Percentiles rank a stretch among this genome's conserved stretches.
Evolutionary conservation across 192 early-diverging fungal genomes (phyloP).

Genomic region (Backusella tuberculispora): DNA sequence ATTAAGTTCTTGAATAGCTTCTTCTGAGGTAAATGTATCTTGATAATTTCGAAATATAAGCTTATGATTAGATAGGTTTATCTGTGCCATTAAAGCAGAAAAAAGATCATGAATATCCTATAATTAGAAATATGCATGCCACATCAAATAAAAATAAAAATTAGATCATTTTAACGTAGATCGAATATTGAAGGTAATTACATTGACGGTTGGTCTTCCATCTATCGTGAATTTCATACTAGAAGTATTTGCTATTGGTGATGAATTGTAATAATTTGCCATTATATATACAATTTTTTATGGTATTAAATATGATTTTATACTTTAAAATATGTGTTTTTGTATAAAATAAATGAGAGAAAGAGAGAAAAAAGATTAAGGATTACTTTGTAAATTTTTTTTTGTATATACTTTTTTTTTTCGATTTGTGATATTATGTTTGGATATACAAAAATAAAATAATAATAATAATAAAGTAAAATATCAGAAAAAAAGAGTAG

Average conservation of each 20-base stretch:
- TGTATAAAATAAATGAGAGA: neutral
- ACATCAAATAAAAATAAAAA: neutral
- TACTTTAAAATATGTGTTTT: neutral
- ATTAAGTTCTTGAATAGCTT: conserved; percentile 50
- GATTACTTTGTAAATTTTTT: neutral
- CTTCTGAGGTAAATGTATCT: conserved; percentile 58
- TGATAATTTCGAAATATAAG: conserved; percentile 53
- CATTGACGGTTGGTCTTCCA: conserved; percentile 60
- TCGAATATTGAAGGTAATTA: conserved; percentile 24
- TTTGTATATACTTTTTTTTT: neutral
- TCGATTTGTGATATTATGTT: neutral
- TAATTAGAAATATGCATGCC: neutral
- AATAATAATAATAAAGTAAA: neutral
- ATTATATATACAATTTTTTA: neutral
- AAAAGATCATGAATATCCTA: conserved; percentile 63
- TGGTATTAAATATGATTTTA: neutral
- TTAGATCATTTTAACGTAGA: neutral
- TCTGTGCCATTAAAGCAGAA: conserved; percentile 52
- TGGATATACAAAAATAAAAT: neutral
- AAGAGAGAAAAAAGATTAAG: neutral
- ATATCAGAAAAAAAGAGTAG: neutral
- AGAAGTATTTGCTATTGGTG: conserved; percentile 41
- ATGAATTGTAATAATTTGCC: neutral
- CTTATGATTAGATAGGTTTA: conserved; percentile 51
- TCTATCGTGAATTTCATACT: conserved; percentile 60